Evolutionary conservation across 2,329 filamentous ascomycete species (phyloP).

Genomic region (Ophiosphaerella herpotricha): DNA sequence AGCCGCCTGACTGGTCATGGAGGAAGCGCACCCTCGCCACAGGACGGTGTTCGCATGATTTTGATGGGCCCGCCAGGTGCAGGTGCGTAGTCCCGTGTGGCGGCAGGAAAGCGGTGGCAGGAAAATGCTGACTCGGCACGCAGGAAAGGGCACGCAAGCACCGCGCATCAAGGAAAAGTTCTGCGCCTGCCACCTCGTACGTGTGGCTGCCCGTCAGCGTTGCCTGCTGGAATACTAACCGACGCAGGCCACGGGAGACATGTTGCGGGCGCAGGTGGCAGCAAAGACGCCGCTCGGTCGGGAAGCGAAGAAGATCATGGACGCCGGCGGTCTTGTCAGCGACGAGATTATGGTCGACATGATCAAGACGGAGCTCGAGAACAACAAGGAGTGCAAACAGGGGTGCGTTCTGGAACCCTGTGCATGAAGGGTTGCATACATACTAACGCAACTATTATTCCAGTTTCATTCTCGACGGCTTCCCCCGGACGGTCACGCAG

Average conservation of each 20-base stretch:
- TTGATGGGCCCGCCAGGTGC: constrained; percentile 96
- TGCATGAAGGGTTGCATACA: background rate
- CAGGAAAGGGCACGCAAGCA: constrained; percentile 98
- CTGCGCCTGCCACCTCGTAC: constrained; percentile 93
- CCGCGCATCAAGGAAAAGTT: constrained; percentile 98
- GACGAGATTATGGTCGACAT: constrained; percentile 99
- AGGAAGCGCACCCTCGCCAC: constrained; percentile 44
- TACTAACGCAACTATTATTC: constrained; percentile 1
- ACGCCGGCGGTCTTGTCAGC: constrained; percentile 93
- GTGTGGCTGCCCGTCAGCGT: constrained; percentile 33
- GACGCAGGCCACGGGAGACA: constrained; percentile 89
- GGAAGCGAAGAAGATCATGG: constrained; percentile 99
- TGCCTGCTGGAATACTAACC: constrained; percentile 20
- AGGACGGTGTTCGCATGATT: constrained; percentile 86
- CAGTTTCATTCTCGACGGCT: constrained; percentile 98
- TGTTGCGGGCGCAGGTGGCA: constrained; percentile 96
- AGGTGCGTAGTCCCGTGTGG: constrained; percentile 64
- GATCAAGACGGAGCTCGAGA: constrained; percentile 96
- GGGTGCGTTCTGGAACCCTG: constrained; percentile 62
- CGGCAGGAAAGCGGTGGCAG: background rate
- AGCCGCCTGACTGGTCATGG: constrained; percentile 60
- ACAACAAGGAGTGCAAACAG: constrained; percentile 93
- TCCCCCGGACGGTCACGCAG: constrained; percentile 94
- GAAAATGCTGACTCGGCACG: constrained; percentile 27
- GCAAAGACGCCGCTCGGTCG: constrained; percentile 94